phyloP scores from a whole-genome alignment of 495 filamentous ascomycete species.

The Penicillium dipodomyicola region DNA sequence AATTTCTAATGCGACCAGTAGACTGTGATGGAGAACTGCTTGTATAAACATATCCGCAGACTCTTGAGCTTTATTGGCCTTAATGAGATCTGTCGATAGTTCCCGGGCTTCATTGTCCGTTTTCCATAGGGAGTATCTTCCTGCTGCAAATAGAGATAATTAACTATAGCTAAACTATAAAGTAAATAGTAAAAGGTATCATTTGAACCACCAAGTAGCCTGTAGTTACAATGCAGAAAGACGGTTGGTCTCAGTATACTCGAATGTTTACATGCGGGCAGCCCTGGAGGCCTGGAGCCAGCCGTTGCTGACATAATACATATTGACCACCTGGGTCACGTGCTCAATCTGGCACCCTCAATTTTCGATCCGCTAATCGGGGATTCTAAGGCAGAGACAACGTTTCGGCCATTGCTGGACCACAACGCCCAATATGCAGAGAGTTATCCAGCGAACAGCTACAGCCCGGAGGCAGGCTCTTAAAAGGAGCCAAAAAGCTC shows the following conservation, averaged over 20 bases:
- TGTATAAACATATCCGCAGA: neutral
- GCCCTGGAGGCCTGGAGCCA: no score
- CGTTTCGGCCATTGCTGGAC: constrained; percentile 35
- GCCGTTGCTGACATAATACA: constrained; percentile 6
- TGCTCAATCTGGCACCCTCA: constrained; percentile 29
- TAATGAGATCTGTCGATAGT: neutral
- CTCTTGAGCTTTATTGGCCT: neutral
- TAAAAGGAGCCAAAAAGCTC: constrained; percentile 43
- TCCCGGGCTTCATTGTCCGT: neutral
- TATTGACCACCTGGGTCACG: constrained; percentile 20
- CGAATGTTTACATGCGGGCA: neutral
- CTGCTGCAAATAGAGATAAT: neutral
- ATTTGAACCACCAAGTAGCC: neutral
- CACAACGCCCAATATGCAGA: constrained; percentile 60
- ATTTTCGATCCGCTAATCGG: constrained; percentile 35
- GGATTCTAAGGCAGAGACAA: constrained; percentile 24
- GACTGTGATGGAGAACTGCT: neutral
- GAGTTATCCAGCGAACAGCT: constrained; percentile 65
- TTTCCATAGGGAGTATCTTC: neutral
- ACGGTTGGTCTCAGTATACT: neutral
- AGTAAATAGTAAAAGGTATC: neutral
- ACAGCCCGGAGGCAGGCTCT: constrained; percentile 63
- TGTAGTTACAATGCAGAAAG: neutral
- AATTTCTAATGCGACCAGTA: neutral
- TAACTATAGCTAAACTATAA: neutral